Conservation (phyloP, 2,329 filamentous ascomycete species). For the Blastomyces gilchristii region DNA sequence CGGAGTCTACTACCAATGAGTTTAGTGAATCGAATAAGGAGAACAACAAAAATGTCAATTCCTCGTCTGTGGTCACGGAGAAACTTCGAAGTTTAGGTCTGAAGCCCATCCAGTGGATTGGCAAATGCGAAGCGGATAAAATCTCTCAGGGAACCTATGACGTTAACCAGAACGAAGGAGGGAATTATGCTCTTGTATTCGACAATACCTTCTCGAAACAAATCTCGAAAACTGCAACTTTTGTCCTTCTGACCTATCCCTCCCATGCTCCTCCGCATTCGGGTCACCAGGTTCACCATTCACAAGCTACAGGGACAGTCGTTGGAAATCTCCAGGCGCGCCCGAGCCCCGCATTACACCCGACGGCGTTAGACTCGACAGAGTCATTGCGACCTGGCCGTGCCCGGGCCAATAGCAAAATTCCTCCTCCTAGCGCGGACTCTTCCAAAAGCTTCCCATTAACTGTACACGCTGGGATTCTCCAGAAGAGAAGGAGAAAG, state of each 20-base stretch:
- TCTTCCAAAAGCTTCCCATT: conserved; percentile 22
- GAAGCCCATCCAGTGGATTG: conserved; percentile 64
- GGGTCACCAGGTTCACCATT: conserved; percentile 40
- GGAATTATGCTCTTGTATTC: conserved; percentile 94
- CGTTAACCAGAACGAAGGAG: conserved; percentile 61
- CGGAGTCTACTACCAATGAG: conserved; percentile 21
- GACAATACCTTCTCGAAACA: conserved; percentile 98
- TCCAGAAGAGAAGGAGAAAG: conserved; percentile 87
- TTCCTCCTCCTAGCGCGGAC: conserved; percentile 19
- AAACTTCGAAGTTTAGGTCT: conserved; percentile 54
- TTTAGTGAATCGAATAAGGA: conserved; percentile 20
- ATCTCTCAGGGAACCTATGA: conserved; percentile 85
- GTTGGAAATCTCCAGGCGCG: neutral
- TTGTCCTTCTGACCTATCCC: conserved; percentile 89
- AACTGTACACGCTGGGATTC: conserved; percentile 68
- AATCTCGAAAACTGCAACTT: conserved; percentile 85
- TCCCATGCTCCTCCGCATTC: conserved; percentile 49
- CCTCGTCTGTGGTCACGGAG: conserved; percentile 58
- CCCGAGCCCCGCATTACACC: conserved; percentile 32
- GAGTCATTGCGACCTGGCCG: conserved; percentile 40
- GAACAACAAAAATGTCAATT: conserved; percentile 43
- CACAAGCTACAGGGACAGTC: conserved; percentile 36
- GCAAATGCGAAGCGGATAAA: conserved; percentile 93
- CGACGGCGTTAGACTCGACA: conserved; percentile 38
- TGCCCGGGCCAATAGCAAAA: conserved; percentile 7